These are phyloP conservation scores for Rutstroemia sp. DNA, from an alignment of 2,329 filamentous ascomycete genomes.

Conservation along the genomic window DNA sequence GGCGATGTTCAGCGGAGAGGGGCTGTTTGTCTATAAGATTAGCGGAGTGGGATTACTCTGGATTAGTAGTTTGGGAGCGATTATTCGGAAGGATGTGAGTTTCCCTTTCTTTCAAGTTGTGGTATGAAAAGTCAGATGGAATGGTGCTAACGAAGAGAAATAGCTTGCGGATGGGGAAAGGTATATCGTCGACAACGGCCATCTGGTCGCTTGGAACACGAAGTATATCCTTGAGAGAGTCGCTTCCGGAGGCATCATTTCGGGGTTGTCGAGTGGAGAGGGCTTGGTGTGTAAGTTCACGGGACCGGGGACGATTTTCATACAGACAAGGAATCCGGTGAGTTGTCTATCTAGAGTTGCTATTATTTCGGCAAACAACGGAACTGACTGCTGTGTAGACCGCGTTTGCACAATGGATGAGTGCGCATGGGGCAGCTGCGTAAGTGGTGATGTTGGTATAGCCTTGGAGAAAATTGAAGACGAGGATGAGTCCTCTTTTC, in stretches of 20 bases:
- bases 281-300: conserved; percentile 93
- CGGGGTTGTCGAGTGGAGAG: conserved; percentile 72
- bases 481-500: no score
- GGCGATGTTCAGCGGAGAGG: conserved; percentile 90
- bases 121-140: not conserved
- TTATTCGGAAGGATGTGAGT: conserved; percentile 86
- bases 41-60: conserved; percentile 74
- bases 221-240: conserved; percentile 89
- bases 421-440: not conserved
- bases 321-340: conserved; percentile 84
- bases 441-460: not conserved
- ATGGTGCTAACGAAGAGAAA: no score
- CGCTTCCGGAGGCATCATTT: conserved; percentile 86
- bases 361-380: conserved; percentile 2
- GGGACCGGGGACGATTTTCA: conserved; percentile 81
- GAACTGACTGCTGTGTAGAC: not conserved
- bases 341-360: conserved; percentile 27
- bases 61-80: conserved; percentile 89
- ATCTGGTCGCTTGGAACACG: conserved; percentile 94
- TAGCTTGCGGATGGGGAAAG: conserved; percentile 62
- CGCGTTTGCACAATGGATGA: conserved; percentile 3
- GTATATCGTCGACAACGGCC: conserved; percentile 89
- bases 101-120: not conserved
- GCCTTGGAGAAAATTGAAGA: no score
- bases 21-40: conserved; percentile 84